Evolutionary conservation across 495 filamentous ascomycete genomes (phyloP), one percentile per base, ranked within the genome.

Genomic region (Aspergillus nanangensis): DNA sequence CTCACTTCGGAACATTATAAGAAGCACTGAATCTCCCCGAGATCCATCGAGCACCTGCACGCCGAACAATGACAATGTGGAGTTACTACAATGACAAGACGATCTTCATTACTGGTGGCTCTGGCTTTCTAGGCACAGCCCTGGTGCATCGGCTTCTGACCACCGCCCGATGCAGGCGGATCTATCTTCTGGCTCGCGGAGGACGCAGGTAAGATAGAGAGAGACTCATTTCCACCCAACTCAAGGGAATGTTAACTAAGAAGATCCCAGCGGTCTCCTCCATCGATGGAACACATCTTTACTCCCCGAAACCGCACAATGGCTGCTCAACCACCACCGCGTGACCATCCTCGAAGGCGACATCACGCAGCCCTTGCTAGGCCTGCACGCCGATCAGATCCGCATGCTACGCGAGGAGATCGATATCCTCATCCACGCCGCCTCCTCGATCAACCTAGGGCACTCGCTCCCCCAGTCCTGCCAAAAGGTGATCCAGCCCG

Each of bases 51-150:
- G 25, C 25, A 29, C 25, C 25, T 11, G 25, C 25, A 11, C 25
- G 25, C n/a, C n/a, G n/a, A n/a, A n/a, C n/a, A 29, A 11, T 29
- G 7, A 45, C 15, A 18, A 51, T 51, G 36, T 52, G 49, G 49
- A 21, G 48, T 67, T 76, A 37, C 24, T 52, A 27, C 19, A 3
- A 29, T 13, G 38, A n/a, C 3, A 52, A 47, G 15, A 27, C 5
- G 5, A 8, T 56, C 27, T 37, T 51, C 2, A 34, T 56, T 11
- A 56, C 52, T 1, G 48, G 52, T 9, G 44, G 38, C 5, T 51
- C 48, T 14, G 52, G 52, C n/a, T 56, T 56, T 33, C 31, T 56
- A 10, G 52, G 43, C 14, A 47, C 49, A 5, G 49, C 44, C 7
- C 10, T 52, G 3, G 29, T 43, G n/a, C 20, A 52, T 18, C 18